Base-by-base conservation (phyloP, 352 stramenopile genomes). In the Phytopythium litorale region DNA sequence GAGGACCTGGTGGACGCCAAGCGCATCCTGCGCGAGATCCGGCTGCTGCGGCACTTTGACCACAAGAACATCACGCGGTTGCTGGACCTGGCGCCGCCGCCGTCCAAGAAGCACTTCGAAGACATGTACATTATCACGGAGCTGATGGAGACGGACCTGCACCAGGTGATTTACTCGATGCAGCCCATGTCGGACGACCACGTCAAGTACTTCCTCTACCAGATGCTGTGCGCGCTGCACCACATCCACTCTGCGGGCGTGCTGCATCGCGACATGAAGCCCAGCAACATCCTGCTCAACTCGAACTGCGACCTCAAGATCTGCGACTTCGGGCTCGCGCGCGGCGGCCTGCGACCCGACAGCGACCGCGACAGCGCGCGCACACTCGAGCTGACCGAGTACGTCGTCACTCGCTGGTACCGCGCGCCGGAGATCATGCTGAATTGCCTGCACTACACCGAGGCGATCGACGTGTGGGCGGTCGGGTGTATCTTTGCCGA, bases 401-500 rank as follows among this genome's bases (percentile, higher is more conserved):
- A 87, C 64, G 72, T 84, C 35, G 71, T 93, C 37, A 97, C 88
- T 4, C 68, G 77, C 15, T 97, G 88, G 86, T 96, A 96, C 63
- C 79, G 89, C 19, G 90, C 89, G 19, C 88, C 88, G 7, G 89
- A 97, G 75, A 92, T 97, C 48, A 98, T 99, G 94, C 75, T 99
- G 37, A 96, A 94, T 25, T 98, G 90, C 64, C 82, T 98, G 45
- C 78, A 98, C 38, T 99, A 99, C 73, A 96, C 88, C 4, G 89
- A 96, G 64, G 85, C 91, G 23, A 92, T 98, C 60, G 94, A 98
- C 67, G 70, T 98, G 18, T 98, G 94, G 94, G 87, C 84, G 57
- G 94, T 98, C 21, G 97, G 97, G 19, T 99, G 97, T 68, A 99
- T 99, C 63, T 98, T 99, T 67, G 97, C 93, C 18, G 97, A 99